phyloP scores from a whole-genome alignment of 176 grass and related monocot species.

The Aegilops umbellulata region DNA sequence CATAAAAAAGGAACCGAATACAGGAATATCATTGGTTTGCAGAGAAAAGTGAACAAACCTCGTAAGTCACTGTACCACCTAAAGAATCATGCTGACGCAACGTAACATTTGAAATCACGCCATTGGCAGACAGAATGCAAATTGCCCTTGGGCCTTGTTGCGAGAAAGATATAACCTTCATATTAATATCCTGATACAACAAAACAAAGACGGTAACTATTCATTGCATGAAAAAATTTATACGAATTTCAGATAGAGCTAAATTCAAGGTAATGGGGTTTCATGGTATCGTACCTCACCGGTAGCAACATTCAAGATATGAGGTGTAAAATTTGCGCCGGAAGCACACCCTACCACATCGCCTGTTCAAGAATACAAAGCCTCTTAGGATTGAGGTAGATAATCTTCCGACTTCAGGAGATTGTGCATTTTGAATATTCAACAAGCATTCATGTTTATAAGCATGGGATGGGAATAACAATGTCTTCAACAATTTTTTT shows the following conservation, averaged over 20 bases:
- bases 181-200: constrained; percentile 67
- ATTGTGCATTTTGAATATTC: not conserved
- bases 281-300: constrained; percentile 64
- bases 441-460: not conserved
- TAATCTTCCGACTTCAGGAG: not conserved
- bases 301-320: constrained; percentile 76
- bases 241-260: not conserved
- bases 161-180: constrained; percentile 85
- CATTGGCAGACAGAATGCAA: constrained; percentile 80
- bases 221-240: not conserved
- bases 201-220: not conserved
- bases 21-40: not conserved
- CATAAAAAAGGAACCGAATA: not conserved
- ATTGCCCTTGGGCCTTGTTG: constrained; percentile 84
- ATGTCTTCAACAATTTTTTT: not conserved
- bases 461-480: not conserved
- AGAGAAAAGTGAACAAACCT: constrained; percentile 41
- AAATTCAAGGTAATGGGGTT: not conserved
- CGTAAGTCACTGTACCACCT: constrained; percentile 76
- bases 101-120: constrained; percentile 79
- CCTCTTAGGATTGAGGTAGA: not conserved
- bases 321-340: constrained; percentile 85
- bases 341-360: constrained; percentile 73
- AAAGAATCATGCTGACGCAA: constrained; percentile 68
- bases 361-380: constrained; percentile 45